These are phyloP conservation scores for Vaccinium corymbosum DNA, from an alignment of 148 eudicot genomes.

Conservation along the genomic window DNA sequence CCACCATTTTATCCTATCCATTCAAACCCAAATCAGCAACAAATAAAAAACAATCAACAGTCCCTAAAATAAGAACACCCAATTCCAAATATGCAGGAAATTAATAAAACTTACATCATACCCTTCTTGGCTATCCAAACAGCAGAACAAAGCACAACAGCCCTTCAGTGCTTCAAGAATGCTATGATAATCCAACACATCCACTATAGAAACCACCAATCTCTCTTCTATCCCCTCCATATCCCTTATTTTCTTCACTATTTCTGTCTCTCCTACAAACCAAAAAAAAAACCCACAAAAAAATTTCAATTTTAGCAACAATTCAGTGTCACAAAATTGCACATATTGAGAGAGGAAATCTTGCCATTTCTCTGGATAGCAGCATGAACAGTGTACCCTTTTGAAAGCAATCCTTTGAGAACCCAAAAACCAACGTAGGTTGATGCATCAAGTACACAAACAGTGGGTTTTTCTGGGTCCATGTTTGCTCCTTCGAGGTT, in stretches of 20 bases:
- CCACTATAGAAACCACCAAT: conserved; percentile 28
- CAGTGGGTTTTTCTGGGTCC: conserved; percentile 23
- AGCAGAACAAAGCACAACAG: conserved; percentile 43
- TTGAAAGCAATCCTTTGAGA: conserved; percentile 27
- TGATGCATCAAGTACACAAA: conserved; percentile 54
- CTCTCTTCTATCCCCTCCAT: conserved; percentile 30
- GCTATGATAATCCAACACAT: conserved; percentile 47
- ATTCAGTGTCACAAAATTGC: not conserved
- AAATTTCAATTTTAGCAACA: not conserved
- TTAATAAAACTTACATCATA: conserved; percentile 29
- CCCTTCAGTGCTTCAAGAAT: conserved; percentile 36
- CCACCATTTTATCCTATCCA: conserved; percentile 30
- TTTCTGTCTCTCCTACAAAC: conserved; percentile 34
- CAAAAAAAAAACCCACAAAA: not conserved
- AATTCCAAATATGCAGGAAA: not conserved
- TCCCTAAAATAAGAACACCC: not conserved
- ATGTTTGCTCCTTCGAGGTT: conserved; percentile 12
- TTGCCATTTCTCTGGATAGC: conserved; percentile 35
- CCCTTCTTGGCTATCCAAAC: conserved; percentile 33
- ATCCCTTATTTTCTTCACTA: conserved; percentile 34
- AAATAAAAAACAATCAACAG: not conserved
- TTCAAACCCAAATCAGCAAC: conserved; percentile 4
- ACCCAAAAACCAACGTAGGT: conserved; percentile 47
- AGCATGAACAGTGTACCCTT: conserved; percentile 41
- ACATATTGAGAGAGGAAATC: not conserved